These are phyloP conservation scores for Pseudocercospora ulei DNA, from an alignment of 2,329 filamentous ascomycete genomes.

Conservation along the genomic window DNA sequence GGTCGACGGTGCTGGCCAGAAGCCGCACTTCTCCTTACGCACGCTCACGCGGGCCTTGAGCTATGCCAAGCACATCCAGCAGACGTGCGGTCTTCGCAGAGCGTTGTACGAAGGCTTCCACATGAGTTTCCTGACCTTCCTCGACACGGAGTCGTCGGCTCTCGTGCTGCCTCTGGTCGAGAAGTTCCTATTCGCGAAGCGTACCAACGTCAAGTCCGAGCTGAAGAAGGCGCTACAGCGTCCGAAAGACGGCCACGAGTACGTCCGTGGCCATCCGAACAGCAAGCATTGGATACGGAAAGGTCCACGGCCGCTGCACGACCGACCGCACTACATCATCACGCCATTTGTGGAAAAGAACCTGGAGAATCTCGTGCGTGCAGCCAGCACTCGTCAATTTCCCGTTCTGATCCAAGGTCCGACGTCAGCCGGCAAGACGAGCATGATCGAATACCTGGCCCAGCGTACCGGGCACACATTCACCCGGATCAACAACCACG, in stretches of 20 bases:
- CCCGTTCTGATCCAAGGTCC: constrained; percentile 93
- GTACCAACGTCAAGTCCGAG: constrained; percentile 60
- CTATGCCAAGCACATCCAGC: constrained; percentile 76
- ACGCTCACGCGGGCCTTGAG: constrained; percentile 82
- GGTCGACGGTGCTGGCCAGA: constrained; percentile 90
- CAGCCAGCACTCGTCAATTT: constrained; percentile 82
- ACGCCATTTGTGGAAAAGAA: constrained; percentile 93
- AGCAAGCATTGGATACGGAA: constrained; percentile 61
- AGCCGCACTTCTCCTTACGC: constrained; percentile 91
- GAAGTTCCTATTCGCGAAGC: constrained; percentile 64
- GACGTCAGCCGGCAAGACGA: constrained; percentile 95
- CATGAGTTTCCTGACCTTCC: constrained; percentile 91
- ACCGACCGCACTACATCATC: constrained; percentile 86
- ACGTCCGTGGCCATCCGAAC: constrained; percentile 51
- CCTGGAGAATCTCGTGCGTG: constrained; percentile 83
- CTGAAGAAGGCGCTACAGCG: constrained; percentile 68
- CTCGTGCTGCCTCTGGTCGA: constrained; percentile 70
- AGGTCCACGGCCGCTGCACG: constrained; percentile 56
- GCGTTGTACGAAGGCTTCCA: constrained; percentile 91
- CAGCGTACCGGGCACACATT: constrained; percentile 94
- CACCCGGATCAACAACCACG: constrained; percentile 98
- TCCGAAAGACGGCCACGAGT: constrained; percentile 64
- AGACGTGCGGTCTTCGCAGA: constrained; percentile 72
- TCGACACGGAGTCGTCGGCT: constrained; percentile 71
- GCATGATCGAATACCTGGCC: constrained; percentile 98